Percentiles rank a stretch among this genome's conserved stretches.
These are phyloP conservation scores for Reticulascus tulasneorum DNA, from an alignment of 2,329 filamentous ascomycete genomes.

Conservation along the genomic window DNA sequence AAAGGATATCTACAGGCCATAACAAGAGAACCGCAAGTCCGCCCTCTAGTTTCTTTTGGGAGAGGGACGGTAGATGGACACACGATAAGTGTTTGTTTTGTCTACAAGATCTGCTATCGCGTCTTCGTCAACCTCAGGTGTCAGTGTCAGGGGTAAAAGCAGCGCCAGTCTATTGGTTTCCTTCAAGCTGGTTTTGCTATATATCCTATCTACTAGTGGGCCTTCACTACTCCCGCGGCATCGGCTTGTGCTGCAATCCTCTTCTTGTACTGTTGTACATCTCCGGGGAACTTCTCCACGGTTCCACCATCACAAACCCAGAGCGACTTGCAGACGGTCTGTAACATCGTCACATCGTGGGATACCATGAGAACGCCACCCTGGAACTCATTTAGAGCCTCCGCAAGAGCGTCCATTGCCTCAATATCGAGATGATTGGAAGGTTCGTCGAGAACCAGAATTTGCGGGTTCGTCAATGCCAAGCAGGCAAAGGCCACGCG, in stretches of 20 bases:
- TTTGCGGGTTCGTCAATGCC: conserved; percentile 89
- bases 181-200: background rate
- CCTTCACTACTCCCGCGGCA: conserved; percentile 77
- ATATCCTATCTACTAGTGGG: conserved; percentile 39
- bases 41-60: no score
- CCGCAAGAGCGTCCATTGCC: conserved; percentile 92
- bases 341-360: conserved; percentile 98
- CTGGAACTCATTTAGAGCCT: conserved; percentile 80
- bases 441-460: conserved; percentile 95
- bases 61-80: no score
- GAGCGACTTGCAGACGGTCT: conserved; percentile 88
- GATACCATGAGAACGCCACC: conserved; percentile 97
- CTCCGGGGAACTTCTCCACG: conserved; percentile 93
- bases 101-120: no score
- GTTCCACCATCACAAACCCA: conserved; percentile 96
- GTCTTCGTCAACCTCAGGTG: no score
- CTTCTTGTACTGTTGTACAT: conserved; percentile 97
- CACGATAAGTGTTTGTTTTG: no score
- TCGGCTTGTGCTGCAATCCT: conserved; percentile 87
- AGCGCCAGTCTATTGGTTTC: background rate
- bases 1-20: no score
- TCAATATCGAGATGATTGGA: conserved; percentile 99
- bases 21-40: no score
- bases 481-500: conserved; percentile 98
- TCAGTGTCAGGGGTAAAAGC: no score